Percentiles rank a stretch among this genome's conserved stretches.
Conservation (phyloP, 306 rosid species). For the Phaseolus lunatus region DNA sequence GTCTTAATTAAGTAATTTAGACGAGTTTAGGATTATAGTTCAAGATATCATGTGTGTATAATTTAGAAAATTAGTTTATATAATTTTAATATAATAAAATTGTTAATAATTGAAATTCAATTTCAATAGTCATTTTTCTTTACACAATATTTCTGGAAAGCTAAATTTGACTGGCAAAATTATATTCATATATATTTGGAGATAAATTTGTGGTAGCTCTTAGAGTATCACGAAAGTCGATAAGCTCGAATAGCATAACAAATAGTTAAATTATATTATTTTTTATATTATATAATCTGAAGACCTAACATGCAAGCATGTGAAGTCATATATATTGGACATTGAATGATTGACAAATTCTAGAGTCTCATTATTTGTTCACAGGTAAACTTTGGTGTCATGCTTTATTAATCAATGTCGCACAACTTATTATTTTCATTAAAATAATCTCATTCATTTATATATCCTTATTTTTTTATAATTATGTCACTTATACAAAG, state of each 20-base stretch:
- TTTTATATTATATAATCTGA: background rate
- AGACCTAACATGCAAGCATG: constrained; percentile 38
- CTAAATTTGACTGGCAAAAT: no score
- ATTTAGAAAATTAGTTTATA: no score
- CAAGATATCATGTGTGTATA: no score
- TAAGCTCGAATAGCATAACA: background rate
- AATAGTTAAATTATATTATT: background rate
- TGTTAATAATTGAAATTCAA: no score
- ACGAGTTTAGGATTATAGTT: no score
- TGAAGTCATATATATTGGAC: constrained; percentile 30
- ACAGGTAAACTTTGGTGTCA: constrained; percentile 3
- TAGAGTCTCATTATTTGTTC: constrained; percentile 16
- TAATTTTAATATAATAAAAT: no score
- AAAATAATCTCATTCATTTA: background rate
- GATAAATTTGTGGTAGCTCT: background rate
- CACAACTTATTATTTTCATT: background rate
- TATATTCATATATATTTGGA: no score
- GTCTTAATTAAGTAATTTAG: no score
- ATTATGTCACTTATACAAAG: no score
- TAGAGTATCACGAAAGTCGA: background rate
- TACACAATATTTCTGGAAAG: no score
- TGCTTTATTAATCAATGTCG: background rate
- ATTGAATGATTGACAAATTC: constrained; percentile 25
- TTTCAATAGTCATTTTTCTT: no score
- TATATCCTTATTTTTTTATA: background rate